Evolutionary conservation across 2,329 filamentous ascomycete species (phyloP), one percentile per base, ranked within the genome.

Genomic region (Beauveria scarabaeidicola): DNA sequence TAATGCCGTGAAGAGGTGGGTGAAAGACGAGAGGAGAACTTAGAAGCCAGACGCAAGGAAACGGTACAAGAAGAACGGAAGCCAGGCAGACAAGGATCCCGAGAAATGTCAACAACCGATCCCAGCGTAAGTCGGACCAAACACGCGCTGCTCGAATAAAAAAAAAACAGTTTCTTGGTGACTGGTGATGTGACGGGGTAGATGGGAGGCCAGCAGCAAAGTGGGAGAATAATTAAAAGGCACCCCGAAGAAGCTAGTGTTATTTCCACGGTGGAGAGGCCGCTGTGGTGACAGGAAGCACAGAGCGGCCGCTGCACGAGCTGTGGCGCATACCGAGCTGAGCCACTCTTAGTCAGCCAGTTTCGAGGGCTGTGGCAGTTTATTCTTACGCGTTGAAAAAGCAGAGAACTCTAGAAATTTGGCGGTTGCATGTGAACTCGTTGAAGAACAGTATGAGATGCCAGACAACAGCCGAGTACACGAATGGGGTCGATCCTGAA

Each of bases 1-100:
- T 52, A 48, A 59, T 40, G 58, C 43, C 13, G 58, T 63, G 52
- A 57, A 60, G 60, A 52, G 36, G 46, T 40, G 40, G 56, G 41
- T 60, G 63, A 58, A 58, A 61, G 63, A 63, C 63, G 66, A 62
- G 63, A 65, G 62, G 58, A 65, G 63, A 53, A 60, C 29, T 51
- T 25, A 48, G 56, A 57, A 44, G 29, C 36, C 46, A 52, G 58
- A 52, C 41, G 54, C 40, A 53, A 53, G 60, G 43, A 60, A 60
- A 57, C 40, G 62, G 48, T 64, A 60, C 52, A 59, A 53, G 27
- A 46, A 62, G 29, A 40, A 17, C 43, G 50, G 52, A 44, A 54
- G 58, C 51, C 51, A 48, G 55, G 44, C 58, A 36, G 52, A 62
- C 63, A 48, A 59, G 50, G 56, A 54, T 52, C 52, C 41, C 15